Conservation (phyloP, 1,284 basidiomycete genomes). For the Marasmius fiardii region DNA sequence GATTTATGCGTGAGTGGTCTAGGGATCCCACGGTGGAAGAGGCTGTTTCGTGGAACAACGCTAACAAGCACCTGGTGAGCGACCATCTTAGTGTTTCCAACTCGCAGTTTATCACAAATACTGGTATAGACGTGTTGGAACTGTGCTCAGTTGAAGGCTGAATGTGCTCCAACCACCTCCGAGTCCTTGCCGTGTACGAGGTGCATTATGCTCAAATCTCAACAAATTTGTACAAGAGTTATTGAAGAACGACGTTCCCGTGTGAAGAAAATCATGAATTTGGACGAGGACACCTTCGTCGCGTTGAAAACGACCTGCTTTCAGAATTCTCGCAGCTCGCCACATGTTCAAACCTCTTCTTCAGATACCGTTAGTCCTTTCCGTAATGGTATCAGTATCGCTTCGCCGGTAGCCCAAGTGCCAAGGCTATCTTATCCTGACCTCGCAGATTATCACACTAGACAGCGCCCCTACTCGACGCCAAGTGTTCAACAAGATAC, state of each 20-base stretch:
- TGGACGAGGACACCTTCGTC: background rate
- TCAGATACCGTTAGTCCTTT: no score
- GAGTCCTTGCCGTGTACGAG: background rate
- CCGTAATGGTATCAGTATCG: no score
- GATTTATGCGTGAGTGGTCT: background rate
- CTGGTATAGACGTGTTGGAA: background rate
- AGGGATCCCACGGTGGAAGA: conserved; percentile 1
- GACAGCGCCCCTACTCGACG: no score
- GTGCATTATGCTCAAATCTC: background rate
- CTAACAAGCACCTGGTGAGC: background rate
- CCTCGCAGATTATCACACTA: no score
- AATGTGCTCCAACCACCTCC: background rate
- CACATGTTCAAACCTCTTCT: background rate
- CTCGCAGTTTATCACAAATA: background rate
- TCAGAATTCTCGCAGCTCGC: background rate
- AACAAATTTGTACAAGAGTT: background rate
- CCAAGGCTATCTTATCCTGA: no score
- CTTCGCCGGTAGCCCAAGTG: no score
- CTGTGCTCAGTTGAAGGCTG: background rate
- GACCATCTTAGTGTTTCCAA: background rate
- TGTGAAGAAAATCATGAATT: conserved; percentile 1
- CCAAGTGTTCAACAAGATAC: no score
- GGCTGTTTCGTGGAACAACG: background rate
- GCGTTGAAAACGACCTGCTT: background rate
- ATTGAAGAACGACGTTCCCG: background rate